phyloP scores from a whole-genome alignment of 2,329 filamentous ascomycete genomes.

The Colletotrichum musae region DNA sequence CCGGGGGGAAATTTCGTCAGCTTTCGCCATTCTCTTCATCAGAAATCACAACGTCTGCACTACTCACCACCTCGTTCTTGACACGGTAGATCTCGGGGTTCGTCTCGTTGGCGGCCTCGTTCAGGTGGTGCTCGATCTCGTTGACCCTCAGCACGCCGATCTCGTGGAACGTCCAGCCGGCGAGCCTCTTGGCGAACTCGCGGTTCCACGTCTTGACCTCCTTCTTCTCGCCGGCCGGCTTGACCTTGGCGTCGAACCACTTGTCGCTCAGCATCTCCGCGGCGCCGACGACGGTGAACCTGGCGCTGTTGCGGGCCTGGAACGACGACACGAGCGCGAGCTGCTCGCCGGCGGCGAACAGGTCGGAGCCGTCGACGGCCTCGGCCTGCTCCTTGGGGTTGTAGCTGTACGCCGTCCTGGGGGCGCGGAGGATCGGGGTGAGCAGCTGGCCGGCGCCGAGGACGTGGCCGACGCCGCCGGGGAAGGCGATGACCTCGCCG shows the following conservation, averaged over 20 bases:
- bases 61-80: conserved; percentile 95
- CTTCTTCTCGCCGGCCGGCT: conserved; percentile 67
- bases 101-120: conserved; percentile 70
- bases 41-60: conserved; percentile 55
- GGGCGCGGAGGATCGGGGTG: conserved; percentile 85
- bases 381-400: conserved; percentile 89
- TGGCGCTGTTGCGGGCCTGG: conserved; percentile 94
- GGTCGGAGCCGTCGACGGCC: conserved; percentile 77
- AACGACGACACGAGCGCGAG: conserved; percentile 86
- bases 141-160: conserved; percentile 89
- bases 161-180: conserved; percentile 98
- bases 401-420: conserved; percentile 91
- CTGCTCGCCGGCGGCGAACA: conserved; percentile 88
- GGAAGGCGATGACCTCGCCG: conserved; percentile 80
- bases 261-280: conserved; percentile 89
- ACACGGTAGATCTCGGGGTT: conserved; percentile 95
- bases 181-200: conserved; percentile 86
- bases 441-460: conserved; percentile 85
- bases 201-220: conserved; percentile 80
- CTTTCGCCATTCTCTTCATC: background rate
- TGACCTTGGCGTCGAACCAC: conserved; percentile 89
- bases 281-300: conserved; percentile 87
- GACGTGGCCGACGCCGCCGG: conserved; percentile 83
- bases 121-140: conserved; percentile 82
- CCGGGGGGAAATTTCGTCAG: conserved; percentile 31